Evolutionary conservation across 2,329 filamentous ascomycete species (phyloP), one percentile per base, ranked within the genome.

Genomic region (Xylaria multiplex): DNA sequence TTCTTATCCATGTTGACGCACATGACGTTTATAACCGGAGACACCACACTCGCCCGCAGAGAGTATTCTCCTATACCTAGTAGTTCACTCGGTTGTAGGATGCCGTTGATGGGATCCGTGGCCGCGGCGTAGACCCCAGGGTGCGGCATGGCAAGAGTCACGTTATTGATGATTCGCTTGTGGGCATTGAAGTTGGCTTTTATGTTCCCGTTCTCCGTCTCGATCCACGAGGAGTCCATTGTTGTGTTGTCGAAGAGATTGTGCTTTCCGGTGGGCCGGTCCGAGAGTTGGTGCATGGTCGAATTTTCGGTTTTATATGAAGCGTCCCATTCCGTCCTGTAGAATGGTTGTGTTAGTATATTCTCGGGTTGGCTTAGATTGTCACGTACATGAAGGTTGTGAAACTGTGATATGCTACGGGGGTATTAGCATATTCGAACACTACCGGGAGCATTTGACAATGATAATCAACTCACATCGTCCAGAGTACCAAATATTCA

Each of bases 141-240:
- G 71, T 96, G 92, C 0, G 92, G 92, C 85, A 94, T 90, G 0
- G 91, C 91, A 70, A 94, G 82, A 0, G 90, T 91, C 30, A 93
- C 87, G 69, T 94, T 93, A 75, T 93, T 92, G 72, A 95, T 81
- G 43, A 91, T 82, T 30, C 91, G 83, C 0, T 81, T 78, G 59
- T 86, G 76, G 11, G 81, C 74, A 4, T 81, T 74, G 3, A 84
- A 90, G 0, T 82, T 79, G 3, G 79, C 76, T 0, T 82, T 81
- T 19, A 88, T 84, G 62, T 92, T 81, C 40, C 83, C 78, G 8
- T 83, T 79, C 1, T 83, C 72, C 0, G 78, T 81, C 63, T 91
- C 83, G 43, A 93, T 87, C 92, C 92, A 96, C 1, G 86, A 82
- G 0, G 88, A 89, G 1, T 79, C 83, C 61, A 94, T 81, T 0